Evolutionary conservation across 2,329 filamentous ascomycete genomes (phyloP).

Genomic region (Boeremia lycopersici): DNA sequence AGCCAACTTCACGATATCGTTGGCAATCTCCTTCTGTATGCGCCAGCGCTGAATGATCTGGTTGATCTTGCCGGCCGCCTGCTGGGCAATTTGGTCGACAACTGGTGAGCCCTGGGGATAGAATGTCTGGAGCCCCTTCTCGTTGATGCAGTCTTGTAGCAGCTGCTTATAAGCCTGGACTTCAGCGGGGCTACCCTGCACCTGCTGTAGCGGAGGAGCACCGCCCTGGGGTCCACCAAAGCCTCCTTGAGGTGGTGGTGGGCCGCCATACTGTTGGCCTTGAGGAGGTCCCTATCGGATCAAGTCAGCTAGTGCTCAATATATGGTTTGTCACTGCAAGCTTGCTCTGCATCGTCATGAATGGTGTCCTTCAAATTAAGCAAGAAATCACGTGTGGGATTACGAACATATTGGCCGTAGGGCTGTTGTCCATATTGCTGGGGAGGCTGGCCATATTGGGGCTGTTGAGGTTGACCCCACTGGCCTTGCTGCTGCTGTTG

Average conservation of each 20-base stretch:
- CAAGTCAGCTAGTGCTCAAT: slow-evolving; percentile 19
- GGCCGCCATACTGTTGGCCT: slow-evolving; percentile 41
- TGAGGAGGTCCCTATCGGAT: slow-evolving; percentile 35
- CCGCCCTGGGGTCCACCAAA: slow-evolving; percentile 34
- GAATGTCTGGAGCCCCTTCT: slow-evolving; percentile 64
- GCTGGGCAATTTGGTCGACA: slow-evolving; percentile 58
- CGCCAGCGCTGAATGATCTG: slow-evolving; percentile 63
- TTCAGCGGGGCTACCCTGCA: slow-evolving; percentile 56
- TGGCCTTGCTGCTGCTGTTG: neutral
- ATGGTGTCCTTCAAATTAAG: neutral
- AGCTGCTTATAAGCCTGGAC: slow-evolving; percentile 62
- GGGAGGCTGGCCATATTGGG: slow-evolving; percentile 32
- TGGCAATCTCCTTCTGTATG: slow-evolving; percentile 64
- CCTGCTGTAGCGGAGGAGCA: slow-evolving; percentile 42
- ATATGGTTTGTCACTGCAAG: neutral
- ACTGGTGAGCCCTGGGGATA: slow-evolving; percentile 61
- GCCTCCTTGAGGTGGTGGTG: slow-evolving; percentile 37
- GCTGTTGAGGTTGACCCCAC: slow-evolving; percentile 22
- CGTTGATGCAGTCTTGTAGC: slow-evolving; percentile 62
- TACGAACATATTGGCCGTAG: slow-evolving; percentile 37
- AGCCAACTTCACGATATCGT: slow-evolving; percentile 66
- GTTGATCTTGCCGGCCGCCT: slow-evolving; percentile 58
- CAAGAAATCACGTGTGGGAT: slow-evolving; percentile 4
- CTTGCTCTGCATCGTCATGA: slow-evolving; percentile 29
- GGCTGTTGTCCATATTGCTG: slow-evolving; percentile 37